A percentile compares a stretch with the other conserved stretches of the same genome.
These are phyloP conservation scores for Penicillium alfredii DNA, from an alignment of 495 filamentous ascomycete species.

Conservation along the genomic window DNA sequence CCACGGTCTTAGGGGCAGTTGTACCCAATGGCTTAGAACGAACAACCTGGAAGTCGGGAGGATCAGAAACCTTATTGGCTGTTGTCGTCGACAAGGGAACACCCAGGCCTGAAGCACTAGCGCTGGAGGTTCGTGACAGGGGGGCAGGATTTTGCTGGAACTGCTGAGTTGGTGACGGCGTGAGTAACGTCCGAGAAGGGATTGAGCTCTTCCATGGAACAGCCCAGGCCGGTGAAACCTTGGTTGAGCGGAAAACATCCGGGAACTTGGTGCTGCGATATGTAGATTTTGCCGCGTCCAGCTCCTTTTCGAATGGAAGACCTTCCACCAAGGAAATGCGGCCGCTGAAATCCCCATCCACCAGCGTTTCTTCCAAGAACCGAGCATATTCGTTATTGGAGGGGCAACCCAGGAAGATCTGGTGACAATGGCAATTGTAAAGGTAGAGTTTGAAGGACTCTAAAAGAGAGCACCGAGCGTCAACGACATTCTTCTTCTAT, in stretches of 20 bases:
- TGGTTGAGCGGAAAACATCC: constrained; percentile 59
- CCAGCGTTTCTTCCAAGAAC: constrained; percentile 56
- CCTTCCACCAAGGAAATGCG: constrained; percentile 72
- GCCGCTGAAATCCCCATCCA: constrained; percentile 46
- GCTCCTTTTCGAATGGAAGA: constrained; percentile 59
- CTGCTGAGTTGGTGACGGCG: constrained; percentile 40
- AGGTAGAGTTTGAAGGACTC: constrained; percentile 64
- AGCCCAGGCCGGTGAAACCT: constrained; percentile 47
- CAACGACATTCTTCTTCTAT: no score
- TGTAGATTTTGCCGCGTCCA: constrained; percentile 46
- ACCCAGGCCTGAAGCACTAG: constrained; percentile 33
- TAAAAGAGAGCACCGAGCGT: constrained; percentile 25
- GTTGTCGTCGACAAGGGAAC: constrained; percentile 29
- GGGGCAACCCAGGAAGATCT: constrained; percentile 73
- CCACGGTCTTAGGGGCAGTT: constrained; percentile 46
- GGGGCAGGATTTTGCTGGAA: constrained; percentile 21
- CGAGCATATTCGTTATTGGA: constrained; percentile 68
- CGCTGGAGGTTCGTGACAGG: constrained; percentile 36
- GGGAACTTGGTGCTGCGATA: constrained; percentile 57
- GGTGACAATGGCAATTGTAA: constrained; percentile 71
- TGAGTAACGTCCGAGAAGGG: constrained; percentile 30
- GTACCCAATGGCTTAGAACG: constrained; percentile 50
- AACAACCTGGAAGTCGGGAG: constrained; percentile 34
- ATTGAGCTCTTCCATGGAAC: constrained; percentile 33
- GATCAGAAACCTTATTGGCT: constrained; percentile 23